Evolutionary conservation across 2,329 filamentous ascomycete species (phyloP).

Genomic region (Cyanodermella asteris): DNA sequence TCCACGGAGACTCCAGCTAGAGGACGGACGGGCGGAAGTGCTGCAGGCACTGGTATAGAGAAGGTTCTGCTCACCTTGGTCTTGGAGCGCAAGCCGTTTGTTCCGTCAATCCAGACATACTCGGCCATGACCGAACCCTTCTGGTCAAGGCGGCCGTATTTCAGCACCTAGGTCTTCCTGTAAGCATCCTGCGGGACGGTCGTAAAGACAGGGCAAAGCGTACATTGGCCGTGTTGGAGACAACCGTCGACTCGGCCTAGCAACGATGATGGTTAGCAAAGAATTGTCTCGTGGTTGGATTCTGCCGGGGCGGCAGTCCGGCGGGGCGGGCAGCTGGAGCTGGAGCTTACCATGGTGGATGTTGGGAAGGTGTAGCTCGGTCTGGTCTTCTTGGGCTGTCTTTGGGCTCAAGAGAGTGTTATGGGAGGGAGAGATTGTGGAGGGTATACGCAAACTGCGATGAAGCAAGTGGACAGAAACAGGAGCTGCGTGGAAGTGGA

Average conservation of each 20-base stretch:
- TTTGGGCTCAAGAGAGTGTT: neutral
- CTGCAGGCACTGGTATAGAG: constrained; percentile 9
- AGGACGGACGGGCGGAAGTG: no score
- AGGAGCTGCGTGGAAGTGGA: no score
- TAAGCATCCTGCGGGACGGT: constrained; percentile 15
- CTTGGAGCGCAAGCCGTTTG: constrained; percentile 75
- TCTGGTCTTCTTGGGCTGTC: neutral
- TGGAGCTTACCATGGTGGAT: neutral
- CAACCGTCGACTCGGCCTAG: constrained; percentile 20
- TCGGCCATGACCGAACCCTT: constrained; percentile 77
- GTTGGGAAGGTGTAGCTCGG: neutral
- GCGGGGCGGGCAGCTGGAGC: constrained; percentile 1
- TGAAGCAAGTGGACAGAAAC: no score
- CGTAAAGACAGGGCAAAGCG: constrained; percentile 14
- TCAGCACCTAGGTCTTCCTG: constrained; percentile 45
- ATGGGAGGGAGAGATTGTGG: neutral
- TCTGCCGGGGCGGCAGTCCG: constrained; percentile 5
- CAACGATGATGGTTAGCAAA: constrained; percentile 5
- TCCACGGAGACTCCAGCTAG: no score
- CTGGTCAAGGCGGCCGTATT: constrained; percentile 82
- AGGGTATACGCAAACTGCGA: no score
- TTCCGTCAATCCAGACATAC: constrained; percentile 87
- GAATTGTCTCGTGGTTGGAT: neutral
- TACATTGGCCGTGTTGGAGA: constrained; percentile 26
- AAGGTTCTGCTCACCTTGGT: constrained; percentile 53